Evolutionary conservation across 441 rosid species (phyloP), one percentile per base, ranked within the genome.

Genomic region (Adansonia grandidieri): DNA sequence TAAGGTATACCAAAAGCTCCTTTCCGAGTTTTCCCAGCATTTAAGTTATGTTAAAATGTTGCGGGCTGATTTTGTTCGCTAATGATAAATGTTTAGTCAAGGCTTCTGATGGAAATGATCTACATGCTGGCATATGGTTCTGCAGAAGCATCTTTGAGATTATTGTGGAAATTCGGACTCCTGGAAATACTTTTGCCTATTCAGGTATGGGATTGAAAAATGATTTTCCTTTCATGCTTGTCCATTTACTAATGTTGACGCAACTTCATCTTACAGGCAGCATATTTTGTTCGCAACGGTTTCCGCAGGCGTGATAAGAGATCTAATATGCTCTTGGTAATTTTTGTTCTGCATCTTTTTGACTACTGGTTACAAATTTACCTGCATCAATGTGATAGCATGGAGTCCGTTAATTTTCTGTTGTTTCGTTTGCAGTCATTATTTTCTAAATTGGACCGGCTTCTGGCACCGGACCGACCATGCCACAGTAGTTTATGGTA

Each of bases 71-170:
- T 78, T 61, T 9, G 51, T 53, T 70, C 63, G n/a, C 62, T 76
- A 51, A 42, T 57, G 67, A 24, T 73, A 74, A 37, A 76, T 79
- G 64, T 77, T 82, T 80, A 96, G 98, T 86, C 90, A 80, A 93
- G 98, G 84, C 87, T 94, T 83, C 80, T 91, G 82, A 88, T 93
- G 97, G 99, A 96, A 89, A 82, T 94, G 95, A 96, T 94, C 83
- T 93, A 93, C 86, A 91, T 96, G 99, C 84, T 96, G 61, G 91
- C 99, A 9, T 92, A 93, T 86, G 99, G 99, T 66, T 91, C 97
- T 67, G 97, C 96, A 47, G 98, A 93, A 89, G 91, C 97, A 76
- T 93, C 97, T 79, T 80, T 95, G 69, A 91, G 98, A 82, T 82
- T 90, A 80, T 74, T 93, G 51, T 93, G 97, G 98, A 93, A 84